phyloP scores from a whole-genome alignment of 352 stramenopile genomes.

The Pythium myriotylum region DNA sequence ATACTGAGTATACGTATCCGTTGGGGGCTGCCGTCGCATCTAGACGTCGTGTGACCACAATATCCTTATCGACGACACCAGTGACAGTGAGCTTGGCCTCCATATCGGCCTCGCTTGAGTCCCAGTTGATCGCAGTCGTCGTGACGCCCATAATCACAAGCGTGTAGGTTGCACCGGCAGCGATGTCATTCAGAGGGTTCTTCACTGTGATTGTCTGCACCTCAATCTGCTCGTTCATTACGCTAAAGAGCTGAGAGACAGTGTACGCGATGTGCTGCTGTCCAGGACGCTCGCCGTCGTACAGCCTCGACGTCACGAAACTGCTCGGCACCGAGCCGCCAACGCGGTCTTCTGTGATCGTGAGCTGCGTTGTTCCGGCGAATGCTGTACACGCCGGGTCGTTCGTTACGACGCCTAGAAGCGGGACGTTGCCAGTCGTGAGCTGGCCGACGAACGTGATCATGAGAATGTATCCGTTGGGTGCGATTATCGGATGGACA shows the following conservation, averaged over 20 bases:
- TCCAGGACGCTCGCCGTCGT: conserved; percentile 54
- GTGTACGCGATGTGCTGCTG: conserved; percentile 52
- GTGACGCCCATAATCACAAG: conserved; percentile 34
- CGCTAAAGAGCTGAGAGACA: conserved; percentile 68
- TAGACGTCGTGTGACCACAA: conserved; percentile 55
- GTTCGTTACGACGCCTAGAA: conserved; percentile 31
- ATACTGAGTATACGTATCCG: conserved; percentile 75
- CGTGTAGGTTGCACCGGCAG: conserved; percentile 37
- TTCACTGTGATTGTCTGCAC: conserved; percentile 58
- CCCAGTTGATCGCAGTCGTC: conserved; percentile 58
- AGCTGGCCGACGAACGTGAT: conserved; percentile 72
- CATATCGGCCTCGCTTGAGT: conserved; percentile 51
- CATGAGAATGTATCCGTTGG: conserved; percentile 60
- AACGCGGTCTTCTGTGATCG: conserved; percentile 19
- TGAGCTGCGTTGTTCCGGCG: conserved; percentile 30
- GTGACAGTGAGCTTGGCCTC: conserved; percentile 34
- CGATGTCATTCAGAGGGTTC: conserved; percentile 50
- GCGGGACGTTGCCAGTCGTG: conserved; percentile 54
- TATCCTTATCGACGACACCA: conserved; percentile 30
- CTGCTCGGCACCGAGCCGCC: conserved; percentile 34
- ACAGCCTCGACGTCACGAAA: conserved; percentile 54
- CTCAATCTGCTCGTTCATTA: conserved; percentile 73
- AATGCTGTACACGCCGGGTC: conserved; percentile 27
- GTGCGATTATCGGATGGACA: conserved; percentile 35
- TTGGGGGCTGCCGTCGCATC: conserved; percentile 47